Evolutionary conservation across 2,329 filamentous ascomycete species (phyloP), one percentile per base, ranked within the genome.

Genomic region (Aspergillus oerlinghausenensis): DNA sequence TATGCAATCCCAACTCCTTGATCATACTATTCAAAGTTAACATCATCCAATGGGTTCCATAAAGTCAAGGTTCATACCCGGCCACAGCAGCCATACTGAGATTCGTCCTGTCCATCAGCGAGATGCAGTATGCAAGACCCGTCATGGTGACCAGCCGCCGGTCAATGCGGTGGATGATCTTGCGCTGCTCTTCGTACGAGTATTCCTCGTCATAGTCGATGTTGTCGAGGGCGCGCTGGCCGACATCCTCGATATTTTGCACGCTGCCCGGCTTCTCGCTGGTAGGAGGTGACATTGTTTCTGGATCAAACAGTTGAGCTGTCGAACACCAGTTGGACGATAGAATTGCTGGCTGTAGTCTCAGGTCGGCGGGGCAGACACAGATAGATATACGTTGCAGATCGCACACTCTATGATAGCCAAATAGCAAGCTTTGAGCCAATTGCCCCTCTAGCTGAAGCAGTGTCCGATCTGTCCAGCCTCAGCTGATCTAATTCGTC

Each of bases 101-200:
- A 71, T 93, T 93, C 4, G 88, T 90, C 40, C 89, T 80, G 69
- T 94, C 90, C 85, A 93, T 89, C 57, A 93, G 75, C 60, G 83
- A 88, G 65, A 90, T 80, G 69, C 87, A 90, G 73, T 92, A 92
- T 75, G 91, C 82, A 61, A 81, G 69, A 21, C 86, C 86, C 4
- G 85, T 82, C 0, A 82, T 85, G 4, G 81, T 68, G 49, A 88
- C 82, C 3, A 89, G 75, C 1, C 86, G 83, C 38, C 78, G 76
- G 70, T 95, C 90, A 62, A 94, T 78, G 17, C 84, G 83, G 58
- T 82, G 80, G 42, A 92, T 84, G 67, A 94, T 90, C 50, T 76
- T 81, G 68, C 78, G 83, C 74, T 88, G 83, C 74, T 93, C 86
- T 19, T 78, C 72, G 0, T 79, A 79, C 0, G 83, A 80, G 71